phyloP scores from a whole-genome alignment of 2,329 filamentous ascomycete genomes.

The Exophiala phaeomuriformis region DNA sequence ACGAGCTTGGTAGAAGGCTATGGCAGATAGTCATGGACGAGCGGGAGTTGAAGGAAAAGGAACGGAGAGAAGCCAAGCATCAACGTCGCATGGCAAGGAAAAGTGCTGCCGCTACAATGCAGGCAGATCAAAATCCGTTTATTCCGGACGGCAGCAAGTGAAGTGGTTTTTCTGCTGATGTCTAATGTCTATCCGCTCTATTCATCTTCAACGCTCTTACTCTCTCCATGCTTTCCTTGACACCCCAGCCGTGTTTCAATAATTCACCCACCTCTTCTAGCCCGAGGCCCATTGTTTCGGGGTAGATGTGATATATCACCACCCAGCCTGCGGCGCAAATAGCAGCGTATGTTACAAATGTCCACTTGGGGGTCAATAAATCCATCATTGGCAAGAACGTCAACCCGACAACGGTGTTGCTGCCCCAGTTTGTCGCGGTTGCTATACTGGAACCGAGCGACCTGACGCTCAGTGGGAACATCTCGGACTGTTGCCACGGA shows the following conservation, averaged over 20 bases:
- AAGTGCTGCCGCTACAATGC: not conserved
- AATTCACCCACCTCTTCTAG: constrained; percentile 72
- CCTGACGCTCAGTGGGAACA: constrained; percentile 64
- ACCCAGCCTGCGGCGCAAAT: constrained; percentile 64
- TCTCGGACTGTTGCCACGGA: constrained; percentile 91
- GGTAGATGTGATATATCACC: constrained; percentile 67
- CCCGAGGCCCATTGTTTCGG: constrained; percentile 74
- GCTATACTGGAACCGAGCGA: constrained; percentile 55
- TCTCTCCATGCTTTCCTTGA: constrained; percentile 42
- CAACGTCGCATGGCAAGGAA: constrained; percentile 18
- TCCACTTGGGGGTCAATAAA: constrained; percentile 61
- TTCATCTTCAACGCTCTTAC: constrained; percentile 3
- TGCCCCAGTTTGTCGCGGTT: constrained; percentile 76
- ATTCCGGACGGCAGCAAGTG: too few species aligned
- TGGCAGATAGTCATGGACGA: constrained; percentile 17
- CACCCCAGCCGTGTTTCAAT: constrained; percentile 66
- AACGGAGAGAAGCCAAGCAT: constrained; percentile 15
- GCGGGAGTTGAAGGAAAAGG: constrained; percentile 17
- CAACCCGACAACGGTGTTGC: constrained; percentile 77
- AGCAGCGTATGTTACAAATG: constrained; percentile 70
- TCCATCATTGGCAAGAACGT: constrained; percentile 88
- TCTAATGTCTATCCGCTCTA: not conserved
- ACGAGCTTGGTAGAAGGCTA: constrained; percentile 12
- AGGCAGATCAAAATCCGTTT: not conserved
- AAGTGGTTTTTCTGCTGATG: not conserved